Evolutionary conservation across 495 filamentous ascomycete species (phyloP).

Genomic region (Umbilicaria muhlenbergii): DNA sequence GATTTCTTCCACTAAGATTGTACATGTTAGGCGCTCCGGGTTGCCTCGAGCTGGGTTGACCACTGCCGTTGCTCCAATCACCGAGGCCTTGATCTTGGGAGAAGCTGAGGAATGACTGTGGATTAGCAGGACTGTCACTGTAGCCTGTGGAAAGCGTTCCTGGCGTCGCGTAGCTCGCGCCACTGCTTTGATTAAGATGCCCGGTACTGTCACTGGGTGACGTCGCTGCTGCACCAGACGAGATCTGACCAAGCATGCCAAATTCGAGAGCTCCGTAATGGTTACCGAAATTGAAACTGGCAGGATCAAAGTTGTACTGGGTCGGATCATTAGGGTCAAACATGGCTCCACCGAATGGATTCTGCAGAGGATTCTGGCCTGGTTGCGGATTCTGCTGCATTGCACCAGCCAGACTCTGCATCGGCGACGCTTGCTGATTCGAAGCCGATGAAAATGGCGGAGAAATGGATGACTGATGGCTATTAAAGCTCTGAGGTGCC

Average conservation of each 20-base stretch:
- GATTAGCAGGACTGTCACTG: constrained; percentile 7
- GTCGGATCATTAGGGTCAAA: constrained; percentile 87
- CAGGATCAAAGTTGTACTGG: constrained; percentile 83
- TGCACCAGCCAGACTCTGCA: constrained; percentile 12
- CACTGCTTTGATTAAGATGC: constrained; percentile 17
- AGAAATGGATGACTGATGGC: constrained; percentile 53
- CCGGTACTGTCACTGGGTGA: constrained; percentile 42
- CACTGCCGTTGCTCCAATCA: constrained; percentile 7
- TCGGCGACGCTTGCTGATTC: constrained; percentile 12
- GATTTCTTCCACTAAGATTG: constrained; percentile 10
- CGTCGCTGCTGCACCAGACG: constrained; percentile 66
- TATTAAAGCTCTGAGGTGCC: constrained; percentile 31
- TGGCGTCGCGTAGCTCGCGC: constrained; percentile 17
- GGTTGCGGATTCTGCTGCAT: constrained; percentile 12
- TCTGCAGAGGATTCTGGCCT: constrained; percentile 19
- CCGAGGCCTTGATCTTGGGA: constrained; percentile 6
- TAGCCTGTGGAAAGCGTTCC: constrained; percentile 13
- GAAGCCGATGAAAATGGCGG: constrained; percentile 34
- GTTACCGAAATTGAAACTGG: constrained; percentile 88
- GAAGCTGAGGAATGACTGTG: constrained; percentile 8
- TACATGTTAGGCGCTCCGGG: constrained; percentile 9
- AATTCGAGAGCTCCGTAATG: constrained; percentile 90
- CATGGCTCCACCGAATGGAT: constrained; percentile 40
- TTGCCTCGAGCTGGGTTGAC: constrained; percentile 19
- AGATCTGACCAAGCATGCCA: constrained; percentile 88